phyloP scores from a whole-genome alignment of 768 basidiomycete genomes.

The Russula emetica region DNA sequence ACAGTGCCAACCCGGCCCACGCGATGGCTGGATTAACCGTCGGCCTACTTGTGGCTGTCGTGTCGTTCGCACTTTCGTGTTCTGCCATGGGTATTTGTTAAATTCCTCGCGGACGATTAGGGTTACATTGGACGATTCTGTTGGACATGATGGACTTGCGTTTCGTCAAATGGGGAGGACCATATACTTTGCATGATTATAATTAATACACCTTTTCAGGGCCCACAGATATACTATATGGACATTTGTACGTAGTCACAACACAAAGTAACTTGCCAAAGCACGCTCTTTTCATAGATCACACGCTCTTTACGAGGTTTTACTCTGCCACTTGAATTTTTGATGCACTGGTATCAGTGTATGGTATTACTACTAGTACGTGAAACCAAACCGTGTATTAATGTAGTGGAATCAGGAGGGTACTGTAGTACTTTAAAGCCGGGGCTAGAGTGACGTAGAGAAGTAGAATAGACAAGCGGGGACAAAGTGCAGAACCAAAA shows the following conservation, averaged over 20 bases:
- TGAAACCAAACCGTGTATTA: background rate
- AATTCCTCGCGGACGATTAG: background rate
- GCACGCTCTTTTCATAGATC: background rate
- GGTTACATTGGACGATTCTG: background rate
- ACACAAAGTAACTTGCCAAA: too few relatives aligned
- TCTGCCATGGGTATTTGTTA: background rate
- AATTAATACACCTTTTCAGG: background rate
- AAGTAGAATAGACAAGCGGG: background rate
- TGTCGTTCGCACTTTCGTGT: background rate
- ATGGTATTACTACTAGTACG: background rate
- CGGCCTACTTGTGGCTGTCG: background rate
- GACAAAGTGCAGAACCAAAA: background rate
- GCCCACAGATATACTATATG: background rate
- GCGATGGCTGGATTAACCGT: background rate
- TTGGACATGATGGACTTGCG: background rate
- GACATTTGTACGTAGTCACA: background rate
- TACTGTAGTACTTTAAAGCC: background rate
- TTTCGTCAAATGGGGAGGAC: background rate
- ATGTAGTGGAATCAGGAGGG: background rate
- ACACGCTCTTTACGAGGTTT: background rate
- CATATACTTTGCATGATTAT: background rate
- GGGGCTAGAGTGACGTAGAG: too few relatives aligned
- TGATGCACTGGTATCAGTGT: background rate
- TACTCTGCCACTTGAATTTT: background rate
- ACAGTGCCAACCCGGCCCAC: background rate